These are phyloP conservation scores for Silene coronaria DNA, from an alignment of 179 eudicot species.

Conservation along the genomic window DNA sequence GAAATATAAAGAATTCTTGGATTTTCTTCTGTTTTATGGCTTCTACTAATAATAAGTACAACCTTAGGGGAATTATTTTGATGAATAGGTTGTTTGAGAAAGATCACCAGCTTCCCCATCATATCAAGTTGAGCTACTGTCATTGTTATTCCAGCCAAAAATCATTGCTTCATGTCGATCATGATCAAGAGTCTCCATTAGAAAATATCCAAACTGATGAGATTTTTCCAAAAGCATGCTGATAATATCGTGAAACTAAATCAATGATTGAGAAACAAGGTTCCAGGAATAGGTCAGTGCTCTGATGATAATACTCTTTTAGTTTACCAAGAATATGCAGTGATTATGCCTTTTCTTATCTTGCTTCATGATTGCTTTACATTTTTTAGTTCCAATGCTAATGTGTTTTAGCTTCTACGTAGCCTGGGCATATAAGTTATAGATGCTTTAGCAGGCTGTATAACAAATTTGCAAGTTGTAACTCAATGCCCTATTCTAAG, in stretches of 20 bases:
- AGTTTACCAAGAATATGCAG: slow-evolving; percentile 2
- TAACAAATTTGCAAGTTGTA: background rate
- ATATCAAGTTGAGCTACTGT: background rate
- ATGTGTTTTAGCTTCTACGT: background rate
- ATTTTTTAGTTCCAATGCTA: background rate
- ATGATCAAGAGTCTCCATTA: background rate
- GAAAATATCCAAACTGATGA: background rate
- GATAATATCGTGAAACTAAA: background rate
- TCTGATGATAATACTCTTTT: background rate
- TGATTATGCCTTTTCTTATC: slow-evolving; percentile 5
- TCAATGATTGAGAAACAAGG: slow-evolving; percentile 2
- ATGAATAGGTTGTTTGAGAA: too few relatives aligned
- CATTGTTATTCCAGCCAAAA: background rate
- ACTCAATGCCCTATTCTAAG: background rate
- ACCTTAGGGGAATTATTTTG: background rate
- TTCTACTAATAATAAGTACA: too few relatives aligned
- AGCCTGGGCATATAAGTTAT: background rate
- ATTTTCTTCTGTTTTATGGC: too few relatives aligned
- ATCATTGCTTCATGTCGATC: background rate
- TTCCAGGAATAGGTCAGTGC: slow-evolving; percentile 6
- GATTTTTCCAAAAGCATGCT: slow-evolving; percentile 1
- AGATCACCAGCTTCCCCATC: background rate
- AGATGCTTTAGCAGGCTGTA: background rate
- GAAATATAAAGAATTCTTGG: too few relatives aligned
- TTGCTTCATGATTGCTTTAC: background rate